A percentile compares a stretch with the other conserved stretches of the same genome.
Evolutionary conservation across 2,329 filamentous ascomycete species (phyloP).

Genomic region (Calonectria montana): DNA sequence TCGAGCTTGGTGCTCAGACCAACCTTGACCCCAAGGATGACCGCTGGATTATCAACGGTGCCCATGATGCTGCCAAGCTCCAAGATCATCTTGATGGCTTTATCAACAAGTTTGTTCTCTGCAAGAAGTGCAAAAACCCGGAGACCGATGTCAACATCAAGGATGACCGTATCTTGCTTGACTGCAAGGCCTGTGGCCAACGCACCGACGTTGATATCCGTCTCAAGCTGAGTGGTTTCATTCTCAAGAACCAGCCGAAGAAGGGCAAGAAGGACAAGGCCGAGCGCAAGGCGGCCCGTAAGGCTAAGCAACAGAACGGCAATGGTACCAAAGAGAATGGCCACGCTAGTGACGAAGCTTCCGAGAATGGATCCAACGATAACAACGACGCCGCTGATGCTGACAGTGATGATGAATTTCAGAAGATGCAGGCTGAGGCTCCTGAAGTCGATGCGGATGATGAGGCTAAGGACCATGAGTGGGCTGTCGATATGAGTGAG

Average conservation of each 20-base stretch:
- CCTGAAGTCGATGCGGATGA: conserved; percentile 60
- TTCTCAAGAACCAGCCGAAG: conserved; percentile 92
- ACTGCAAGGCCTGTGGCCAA: conserved; percentile 99
- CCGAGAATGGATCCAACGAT: conserved; percentile 62
- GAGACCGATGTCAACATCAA: conserved; percentile 98
- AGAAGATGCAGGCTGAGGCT: conserved; percentile 77
- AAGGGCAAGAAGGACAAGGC: conserved; percentile 99
- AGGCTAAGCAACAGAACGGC: conserved; percentile 80
- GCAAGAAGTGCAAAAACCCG: conserved; percentile 99
- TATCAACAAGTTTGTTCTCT: conserved; percentile 98
- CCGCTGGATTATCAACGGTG: conserved; percentile 99
- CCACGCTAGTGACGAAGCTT: conserved; percentile 68
- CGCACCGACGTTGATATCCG: conserved; percentile 91
- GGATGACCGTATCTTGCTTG: conserved; percentile 89
- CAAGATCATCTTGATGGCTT: conserved; percentile 99
- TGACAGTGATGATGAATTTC: conserved; percentile 92
- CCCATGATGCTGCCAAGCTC: conserved; percentile 93
- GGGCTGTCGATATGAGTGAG: conserved; percentile 97
- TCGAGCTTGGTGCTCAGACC: conserved; percentile 98
- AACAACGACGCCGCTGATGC: conserved; percentile 71
- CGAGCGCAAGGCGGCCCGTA: conserved; percentile 89
- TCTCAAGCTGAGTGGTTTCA: conserved; percentile 96
- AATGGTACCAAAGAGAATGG: conserved; percentile 68
- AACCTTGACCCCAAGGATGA: conserved; percentile 97
- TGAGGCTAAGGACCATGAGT: conserved; percentile 86